Conservation (phyloP, 164 flowering plant genomes). For the Stephania yunnanensis region DNA sequence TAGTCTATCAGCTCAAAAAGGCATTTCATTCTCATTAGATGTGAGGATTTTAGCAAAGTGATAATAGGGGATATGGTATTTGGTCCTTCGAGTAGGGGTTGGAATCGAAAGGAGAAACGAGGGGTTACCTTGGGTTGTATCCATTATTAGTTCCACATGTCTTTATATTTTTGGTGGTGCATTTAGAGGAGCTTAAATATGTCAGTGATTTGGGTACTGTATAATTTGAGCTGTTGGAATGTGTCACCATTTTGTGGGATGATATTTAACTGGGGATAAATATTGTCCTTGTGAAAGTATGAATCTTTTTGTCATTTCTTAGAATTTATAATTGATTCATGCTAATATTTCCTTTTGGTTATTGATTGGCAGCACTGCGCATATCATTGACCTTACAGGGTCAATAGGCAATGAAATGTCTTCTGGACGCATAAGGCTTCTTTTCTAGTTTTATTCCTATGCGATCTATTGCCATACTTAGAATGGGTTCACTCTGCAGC, state of each 20-base stretch:
- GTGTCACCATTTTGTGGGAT: no score
- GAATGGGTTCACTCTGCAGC: slow-evolving; percentile 91
- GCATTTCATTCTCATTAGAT: neutral
- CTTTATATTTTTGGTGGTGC: no score
- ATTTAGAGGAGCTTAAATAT: no score
- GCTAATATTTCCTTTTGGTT: neutral
- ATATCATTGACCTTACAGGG: neutral
- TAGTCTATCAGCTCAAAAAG: neutral
- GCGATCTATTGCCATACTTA: slow-evolving; percentile 38
- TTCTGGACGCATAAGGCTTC: neutral
- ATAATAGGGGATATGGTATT: neutral
- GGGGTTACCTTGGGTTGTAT: no score
- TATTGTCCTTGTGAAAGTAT: no score
- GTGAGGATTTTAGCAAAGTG: neutral
- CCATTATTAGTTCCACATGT: no score
- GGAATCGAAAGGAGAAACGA: no score
- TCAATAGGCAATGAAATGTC: neutral
- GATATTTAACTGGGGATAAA: no score
- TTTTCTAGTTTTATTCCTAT: slow-evolving; percentile 31
- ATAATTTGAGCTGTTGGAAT: no score
- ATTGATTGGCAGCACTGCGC: slow-evolving; percentile 3
- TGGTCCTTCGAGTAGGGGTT: neutral
- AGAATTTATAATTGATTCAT: neutral
- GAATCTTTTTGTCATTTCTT: neutral
- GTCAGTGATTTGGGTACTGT: no score